A percentile compares a stretch with the other conserved stretches of the same genome.
phyloP scores from a whole-genome alignment of 768 basidiomycete genomes.

The Amanita molliuscula region DNA sequence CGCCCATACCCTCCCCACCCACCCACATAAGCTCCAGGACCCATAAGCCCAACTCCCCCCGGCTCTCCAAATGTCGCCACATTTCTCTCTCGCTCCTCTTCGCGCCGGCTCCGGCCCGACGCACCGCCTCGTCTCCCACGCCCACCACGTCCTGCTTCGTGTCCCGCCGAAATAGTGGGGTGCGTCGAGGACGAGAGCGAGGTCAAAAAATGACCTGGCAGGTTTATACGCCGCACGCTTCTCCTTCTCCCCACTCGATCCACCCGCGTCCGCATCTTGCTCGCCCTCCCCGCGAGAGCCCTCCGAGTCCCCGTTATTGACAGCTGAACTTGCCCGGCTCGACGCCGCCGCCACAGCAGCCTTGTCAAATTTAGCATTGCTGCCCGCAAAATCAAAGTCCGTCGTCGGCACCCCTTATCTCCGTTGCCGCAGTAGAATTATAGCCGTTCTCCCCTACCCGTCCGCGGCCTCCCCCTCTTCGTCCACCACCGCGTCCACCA shows the following conservation, averaged over 20 bases:
- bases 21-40: conserved; percentile 69
- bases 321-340: conserved; percentile 4
- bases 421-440: not conserved
- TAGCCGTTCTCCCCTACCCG: conserved; percentile 13
- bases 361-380: conserved; percentile 79
- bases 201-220: conserved; percentile 74
- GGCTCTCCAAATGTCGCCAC: conserved; percentile 85
- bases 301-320: conserved; percentile 12
- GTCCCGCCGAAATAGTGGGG: conserved; percentile 29
- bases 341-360: conserved; percentile 32
- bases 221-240: conserved; percentile 56
- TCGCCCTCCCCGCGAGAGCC: conserved; percentile 16
- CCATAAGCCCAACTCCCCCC: conserved; percentile 67
- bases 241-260: conserved; percentile 23
- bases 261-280: conserved; percentile 9
- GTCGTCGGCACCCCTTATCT: conserved; percentile 59
- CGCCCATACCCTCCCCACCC: conserved; percentile 67
- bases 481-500: conserved; percentile 16
- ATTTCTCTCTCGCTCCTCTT: conserved; percentile 79
- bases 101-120: conserved; percentile 57
- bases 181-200: conserved; percentile 34
- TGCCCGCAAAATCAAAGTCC: conserved; percentile 75
- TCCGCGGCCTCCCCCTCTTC: not conserved
- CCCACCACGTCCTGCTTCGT: conserved; percentile 14
- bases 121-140: conserved; percentile 33